These are phyloP conservation scores for Cyanidioschyzon merolae DNA, from an alignment of 23 red algal species.

Conservation along the genomic window DNA sequence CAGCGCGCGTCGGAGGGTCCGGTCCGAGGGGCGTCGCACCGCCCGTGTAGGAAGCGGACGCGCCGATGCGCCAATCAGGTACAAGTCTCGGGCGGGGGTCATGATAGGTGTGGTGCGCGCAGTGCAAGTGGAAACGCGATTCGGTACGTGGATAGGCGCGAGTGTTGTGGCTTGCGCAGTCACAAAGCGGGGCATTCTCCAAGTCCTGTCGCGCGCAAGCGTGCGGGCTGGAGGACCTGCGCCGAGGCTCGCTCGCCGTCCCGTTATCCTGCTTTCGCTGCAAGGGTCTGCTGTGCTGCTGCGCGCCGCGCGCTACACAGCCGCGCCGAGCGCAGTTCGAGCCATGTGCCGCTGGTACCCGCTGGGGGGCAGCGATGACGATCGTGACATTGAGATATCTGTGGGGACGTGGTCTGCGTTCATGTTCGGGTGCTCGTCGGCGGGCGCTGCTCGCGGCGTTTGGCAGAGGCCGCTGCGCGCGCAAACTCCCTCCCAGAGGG, in stretches of 20 bases:
- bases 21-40: not conserved
- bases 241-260: too few species aligned
- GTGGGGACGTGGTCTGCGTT: conserved; percentile 14
- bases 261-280: too few species aligned
- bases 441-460: not conserved
- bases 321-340: not conserved
- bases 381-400: not conserved
- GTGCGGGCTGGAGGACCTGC: too few species aligned
- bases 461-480: not conserved
- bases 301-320: too few species aligned
- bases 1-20: not conserved
- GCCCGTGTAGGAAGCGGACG: not conserved
- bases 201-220: too few species aligned
- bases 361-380: conserved; percentile 17
- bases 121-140: too few species aligned
- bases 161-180: too few species aligned
- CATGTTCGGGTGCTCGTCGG: not conserved
- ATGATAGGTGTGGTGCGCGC: too few species aligned
- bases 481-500: not conserved
- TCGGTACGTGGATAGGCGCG: too few species aligned
- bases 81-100: not conserved
- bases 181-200: too few species aligned
- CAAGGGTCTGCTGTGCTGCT: too few species aligned
- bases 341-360: conserved; percentile 13
- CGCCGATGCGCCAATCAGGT: not conserved